Percentiles rank a stretch among this genome's conserved stretches.
Evolutionary conservation across 2,329 filamentous ascomycete species (phyloP).

Genomic region (Metarhizium humberi): DNA sequence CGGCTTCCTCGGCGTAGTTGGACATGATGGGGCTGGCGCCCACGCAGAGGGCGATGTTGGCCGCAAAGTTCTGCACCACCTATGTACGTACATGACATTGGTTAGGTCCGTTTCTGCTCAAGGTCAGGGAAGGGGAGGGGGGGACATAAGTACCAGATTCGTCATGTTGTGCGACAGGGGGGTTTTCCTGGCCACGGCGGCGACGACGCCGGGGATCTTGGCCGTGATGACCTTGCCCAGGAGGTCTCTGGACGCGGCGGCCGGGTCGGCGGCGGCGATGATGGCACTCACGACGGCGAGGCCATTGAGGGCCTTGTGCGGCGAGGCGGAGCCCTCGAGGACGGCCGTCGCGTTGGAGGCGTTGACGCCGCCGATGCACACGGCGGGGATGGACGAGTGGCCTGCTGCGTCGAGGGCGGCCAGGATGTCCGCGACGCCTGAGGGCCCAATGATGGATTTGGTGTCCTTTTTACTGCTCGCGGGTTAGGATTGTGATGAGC

Average conservation of each 20-base stretch:
- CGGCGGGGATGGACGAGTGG: conserved; percentile 45
- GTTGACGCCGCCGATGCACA: conserved; percentile 88
- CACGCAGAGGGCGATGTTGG: conserved; percentile 77
- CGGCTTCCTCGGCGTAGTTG: conserved; percentile 73
- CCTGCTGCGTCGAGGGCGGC: conserved; percentile 43
- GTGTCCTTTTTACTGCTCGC: conserved; percentile 68
- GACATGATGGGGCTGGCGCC: conserved; percentile 94
- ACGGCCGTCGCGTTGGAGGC: conserved; percentile 64
- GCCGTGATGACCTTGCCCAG: conserved; percentile 38
- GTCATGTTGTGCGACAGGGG: conserved; percentile 96
- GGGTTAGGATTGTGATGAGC: not conserved
- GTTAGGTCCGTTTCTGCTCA: too few species aligned
- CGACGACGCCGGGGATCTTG: conserved; percentile 40
- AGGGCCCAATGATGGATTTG: conserved; percentile 52
- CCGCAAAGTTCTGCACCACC: conserved; percentile 88
- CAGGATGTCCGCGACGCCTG: conserved; percentile 44
- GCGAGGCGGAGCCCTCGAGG: conserved; percentile 51
- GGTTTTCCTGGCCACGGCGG: conserved; percentile 48
- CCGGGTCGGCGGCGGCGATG: conserved; percentile 61
- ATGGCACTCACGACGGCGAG: conserved; percentile 87
- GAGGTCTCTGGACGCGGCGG: conserved; percentile 51
- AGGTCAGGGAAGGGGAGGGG: too few species aligned
- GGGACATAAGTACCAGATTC: conserved; percentile 51
- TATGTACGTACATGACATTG: conserved; percentile 8
- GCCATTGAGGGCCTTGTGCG: conserved; percentile 59